A percentile compares a stretch with the other conserved stretches of the same genome.
Conservation (phyloP, 345 rosid species). For the Geranium brycei region DNA sequence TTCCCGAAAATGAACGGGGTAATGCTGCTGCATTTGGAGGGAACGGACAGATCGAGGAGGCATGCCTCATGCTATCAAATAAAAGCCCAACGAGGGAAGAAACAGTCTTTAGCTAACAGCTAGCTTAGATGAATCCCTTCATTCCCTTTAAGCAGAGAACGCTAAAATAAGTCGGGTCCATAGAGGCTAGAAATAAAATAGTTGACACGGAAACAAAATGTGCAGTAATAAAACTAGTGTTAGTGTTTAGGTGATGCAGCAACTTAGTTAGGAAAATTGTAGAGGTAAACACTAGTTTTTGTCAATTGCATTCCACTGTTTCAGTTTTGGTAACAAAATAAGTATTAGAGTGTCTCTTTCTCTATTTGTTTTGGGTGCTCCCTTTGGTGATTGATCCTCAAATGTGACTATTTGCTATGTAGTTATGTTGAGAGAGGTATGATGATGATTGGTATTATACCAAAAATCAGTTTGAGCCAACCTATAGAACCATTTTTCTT, state of each 20-base stretch:
- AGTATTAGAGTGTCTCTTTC: not conserved
- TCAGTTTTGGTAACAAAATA: not conserved
- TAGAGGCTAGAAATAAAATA: not conserved
- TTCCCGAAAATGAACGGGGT: conserved; percentile 2
- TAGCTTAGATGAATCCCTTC: not conserved
- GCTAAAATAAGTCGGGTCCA: not conserved
- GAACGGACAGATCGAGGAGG: not conserved
- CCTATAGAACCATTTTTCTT: too few relatives aligned
- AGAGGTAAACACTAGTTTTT: not conserved
- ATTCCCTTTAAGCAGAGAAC: not conserved
- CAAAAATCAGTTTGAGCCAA: too few relatives aligned
- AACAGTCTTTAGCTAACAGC: not conserved
- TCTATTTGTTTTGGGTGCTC: too few relatives aligned
- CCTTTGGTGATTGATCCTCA: too few relatives aligned
- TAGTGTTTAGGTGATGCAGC: not conserved
- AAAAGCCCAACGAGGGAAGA: not conserved
- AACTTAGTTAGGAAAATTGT: not conserved
- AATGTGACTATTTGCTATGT: too few relatives aligned
- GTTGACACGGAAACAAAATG: not conserved
- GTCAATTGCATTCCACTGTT: not conserved
- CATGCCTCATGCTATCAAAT: not conserved
- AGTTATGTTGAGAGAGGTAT: too few relatives aligned
- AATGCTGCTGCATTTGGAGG: not conserved
- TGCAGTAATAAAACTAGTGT: not conserved
- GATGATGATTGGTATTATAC: too few relatives aligned